These are phyloP conservation scores for Pseudogymnoascus sp. DNA, from an alignment of 2,329 filamentous ascomycete genomes.

Conservation along the genomic window DNA sequence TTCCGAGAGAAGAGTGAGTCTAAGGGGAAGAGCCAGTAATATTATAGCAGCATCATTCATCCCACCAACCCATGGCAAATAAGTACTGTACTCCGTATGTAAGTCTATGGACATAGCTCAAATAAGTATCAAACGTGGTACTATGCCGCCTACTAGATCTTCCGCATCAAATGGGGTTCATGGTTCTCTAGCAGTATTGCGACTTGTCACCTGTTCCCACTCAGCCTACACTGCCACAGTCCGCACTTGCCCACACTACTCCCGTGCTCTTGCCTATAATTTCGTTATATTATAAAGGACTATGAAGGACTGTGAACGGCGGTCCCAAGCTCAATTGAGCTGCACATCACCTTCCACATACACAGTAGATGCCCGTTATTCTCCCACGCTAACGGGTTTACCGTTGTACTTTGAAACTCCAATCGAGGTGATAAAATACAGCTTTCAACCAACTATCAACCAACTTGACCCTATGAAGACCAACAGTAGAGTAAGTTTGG, in stretches of 20 bases:
- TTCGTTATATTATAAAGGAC: slow-evolving; percentile 5
- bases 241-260: slow-evolving; percentile 14
- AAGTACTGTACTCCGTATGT: not conserved
- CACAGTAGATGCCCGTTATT: slow-evolving; percentile 4
- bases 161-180: not conserved
- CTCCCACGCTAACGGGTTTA: not conserved
- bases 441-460: not conserved
- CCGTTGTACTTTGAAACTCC: slow-evolving; percentile 3
- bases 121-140: not conserved
- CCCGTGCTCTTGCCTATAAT: slow-evolving; percentile 4
- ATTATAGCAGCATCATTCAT: not conserved
- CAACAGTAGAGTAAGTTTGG: not conserved
- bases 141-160: not conserved
- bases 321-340: slow-evolving; percentile 1
- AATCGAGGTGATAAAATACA: not conserved
- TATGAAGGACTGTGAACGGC: slow-evolving; percentile 1
- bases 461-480: not conserved
- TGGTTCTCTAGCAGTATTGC: not conserved
- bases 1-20: not conserved
- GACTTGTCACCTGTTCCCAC: not conserved
- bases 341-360: slow-evolving; percentile 1
- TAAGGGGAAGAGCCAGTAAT: not conserved
- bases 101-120: not conserved
- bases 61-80: not conserved
- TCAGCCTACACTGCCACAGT: slow-evolving; percentile 15